These are phyloP conservation scores for Fusarium mexicanum DNA, from an alignment of 2,329 filamentous ascomycete species.

Conservation along the genomic window DNA sequence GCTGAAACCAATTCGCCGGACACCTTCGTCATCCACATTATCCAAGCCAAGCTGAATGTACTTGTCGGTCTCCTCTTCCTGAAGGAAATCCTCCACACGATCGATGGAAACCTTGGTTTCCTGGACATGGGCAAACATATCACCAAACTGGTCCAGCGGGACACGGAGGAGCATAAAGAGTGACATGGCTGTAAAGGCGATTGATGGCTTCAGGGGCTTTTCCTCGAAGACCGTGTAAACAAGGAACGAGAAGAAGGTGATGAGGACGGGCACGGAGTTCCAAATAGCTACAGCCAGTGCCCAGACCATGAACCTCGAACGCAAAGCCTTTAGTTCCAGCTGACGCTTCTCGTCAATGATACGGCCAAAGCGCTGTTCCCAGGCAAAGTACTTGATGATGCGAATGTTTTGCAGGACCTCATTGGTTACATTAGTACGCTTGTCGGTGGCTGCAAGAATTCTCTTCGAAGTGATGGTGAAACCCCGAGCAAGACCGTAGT, in stretches of 20 bases:
- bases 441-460: constrained; percentile 93
- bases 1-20: constrained; percentile 83
- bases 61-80: constrained; percentile 95
- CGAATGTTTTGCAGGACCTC: constrained; percentile 97
- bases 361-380: constrained; percentile 90
- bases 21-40: constrained; percentile 73
- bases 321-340: constrained; percentile 79
- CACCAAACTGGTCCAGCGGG: constrained; percentile 92
- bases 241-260: constrained; percentile 96
- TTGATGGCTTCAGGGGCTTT: constrained; percentile 88
- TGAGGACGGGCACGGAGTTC: constrained; percentile 94
- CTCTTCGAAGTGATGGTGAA: constrained; percentile 89
- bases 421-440: constrained; percentile 95
- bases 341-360: constrained; percentile 90
- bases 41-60: constrained; percentile 83
- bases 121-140: constrained; percentile 98
- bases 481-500: constrained; percentile 85
- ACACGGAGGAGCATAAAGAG: constrained; percentile 94
- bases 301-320: constrained; percentile 90
- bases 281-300: constrained; percentile 90
- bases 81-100: constrained; percentile 93
- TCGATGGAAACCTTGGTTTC: constrained; percentile 97
- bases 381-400: constrained; percentile 99
- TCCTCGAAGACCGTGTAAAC: constrained; percentile 91
- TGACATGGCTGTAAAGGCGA: constrained; percentile 95